Base-by-base conservation (phyloP, 129 eudicot genomes). In the Saposhnikovia divaricata region DNA sequence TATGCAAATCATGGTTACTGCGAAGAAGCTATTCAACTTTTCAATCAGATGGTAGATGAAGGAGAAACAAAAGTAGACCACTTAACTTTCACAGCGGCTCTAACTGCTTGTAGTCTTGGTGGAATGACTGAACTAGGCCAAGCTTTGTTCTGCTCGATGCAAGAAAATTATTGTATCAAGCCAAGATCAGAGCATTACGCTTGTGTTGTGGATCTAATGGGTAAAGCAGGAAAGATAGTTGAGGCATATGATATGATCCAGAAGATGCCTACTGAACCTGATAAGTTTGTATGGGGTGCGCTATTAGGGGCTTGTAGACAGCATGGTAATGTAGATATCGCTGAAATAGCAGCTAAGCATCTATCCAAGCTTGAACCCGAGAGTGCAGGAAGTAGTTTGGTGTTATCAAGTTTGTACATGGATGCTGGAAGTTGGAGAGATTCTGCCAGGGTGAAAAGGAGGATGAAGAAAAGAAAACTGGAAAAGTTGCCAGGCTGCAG, bases 131-230 rank as follows among this genome's bases (percentile, higher is more conserved):
- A 83, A 51, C 73, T 89, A 18, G 98, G 96, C 61, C 79, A 86
- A 85, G 72, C 81, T 31, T 59, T 93, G 76, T 93, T 93, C 83
- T 31, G 37, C 38, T 51, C 79, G 16, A 93, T 93, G 94, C 92
- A 88, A 84, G 89, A 85, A 76, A 84, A 80, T 12, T 89, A 76
- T 75, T 43, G 59, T 70, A 93, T 93, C 78, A 59, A 40, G 63
- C 92, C 94, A 28, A 89, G 94, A 80, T 68, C 85, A 68, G 98
- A 93, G 90, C 96, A 93, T 86, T 93, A 89, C 31, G 98, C 98
- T 0, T 90, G 98, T 77, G 78, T 90, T 88, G 98, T 93, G 72
- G 91, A 93, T 81, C 83, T 93, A 75, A 61, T 87, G 53, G 96
- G 98, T 15, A 84, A 87, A 86, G 90, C 88, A 70, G 98, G 96